These are phyloP conservation scores for Hansenula sp. DNA, from an alignment of 1,139 yeast genomes.

Conservation along the genomic window DNA sequence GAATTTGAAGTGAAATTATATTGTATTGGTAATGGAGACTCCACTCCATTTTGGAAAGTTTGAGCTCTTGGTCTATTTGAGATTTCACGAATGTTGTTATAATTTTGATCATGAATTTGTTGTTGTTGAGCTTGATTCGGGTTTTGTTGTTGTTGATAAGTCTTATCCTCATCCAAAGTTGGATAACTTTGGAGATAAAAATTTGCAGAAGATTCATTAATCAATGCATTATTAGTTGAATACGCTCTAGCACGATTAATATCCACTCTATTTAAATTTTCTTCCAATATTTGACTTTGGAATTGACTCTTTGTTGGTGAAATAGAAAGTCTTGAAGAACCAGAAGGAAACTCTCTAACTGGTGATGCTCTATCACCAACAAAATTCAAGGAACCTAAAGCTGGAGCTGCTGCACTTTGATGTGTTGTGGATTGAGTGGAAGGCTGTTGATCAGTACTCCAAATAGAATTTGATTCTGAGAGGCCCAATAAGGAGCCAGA, in stretches of 20 bases:
- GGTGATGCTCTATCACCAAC: neutral
- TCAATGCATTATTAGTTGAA: constrained; percentile 32
- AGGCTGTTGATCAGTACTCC: constrained; percentile 16
- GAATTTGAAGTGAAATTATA: constrained; percentile 12
- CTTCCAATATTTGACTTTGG: neutral
- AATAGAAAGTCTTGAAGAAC: constrained; percentile 1
- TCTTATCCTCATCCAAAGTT: constrained; percentile 7
- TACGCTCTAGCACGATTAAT: constrained; percentile 41
- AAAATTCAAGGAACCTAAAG: neutral
- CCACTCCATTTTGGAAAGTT: constrained; percentile 27
- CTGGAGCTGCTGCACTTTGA: neutral
- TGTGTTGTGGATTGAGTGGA: constrained; percentile 3
- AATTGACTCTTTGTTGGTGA: constrained; percentile 13
- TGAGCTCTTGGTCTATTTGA: constrained; percentile 37
- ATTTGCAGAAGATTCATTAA: constrained; percentile 14
- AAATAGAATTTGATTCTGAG: constrained; percentile 26
- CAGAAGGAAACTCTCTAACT: neutral
- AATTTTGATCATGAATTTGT: constrained; percentile 1
- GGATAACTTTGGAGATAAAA: constrained; percentile 13
- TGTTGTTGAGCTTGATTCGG: constrained; percentile 1
- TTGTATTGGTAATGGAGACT: constrained; percentile 12
- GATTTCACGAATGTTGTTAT: neutral
- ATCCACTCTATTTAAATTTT: constrained; percentile 1
- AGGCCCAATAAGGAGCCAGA: constrained; percentile 26
- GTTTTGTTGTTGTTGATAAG: neutral